These are phyloP conservation scores for Mallotus repandus DNA, from an alignment of 441 rosid species.

Conservation along the genomic window DNA sequence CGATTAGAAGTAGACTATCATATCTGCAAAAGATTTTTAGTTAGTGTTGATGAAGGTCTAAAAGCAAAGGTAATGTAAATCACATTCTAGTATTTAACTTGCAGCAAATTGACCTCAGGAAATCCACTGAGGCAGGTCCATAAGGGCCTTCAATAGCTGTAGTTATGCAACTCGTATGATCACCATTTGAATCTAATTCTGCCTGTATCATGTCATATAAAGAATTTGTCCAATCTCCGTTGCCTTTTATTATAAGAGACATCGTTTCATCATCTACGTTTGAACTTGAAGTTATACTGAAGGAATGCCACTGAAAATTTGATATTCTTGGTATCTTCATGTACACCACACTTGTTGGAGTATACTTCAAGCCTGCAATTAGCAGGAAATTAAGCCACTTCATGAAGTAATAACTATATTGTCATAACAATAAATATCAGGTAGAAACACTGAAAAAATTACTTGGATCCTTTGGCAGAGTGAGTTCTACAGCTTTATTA, in stretches of 20 bases:
- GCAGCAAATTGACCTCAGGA: constrained; percentile 45
- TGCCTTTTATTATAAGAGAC: constrained; percentile 61
- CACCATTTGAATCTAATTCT: constrained; percentile 34
- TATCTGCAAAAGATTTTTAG: constrained; percentile 45
- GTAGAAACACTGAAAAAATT: constrained; percentile 11
- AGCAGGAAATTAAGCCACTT: neutral
- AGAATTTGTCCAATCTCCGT: constrained; percentile 61
- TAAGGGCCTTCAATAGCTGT: constrained; percentile 79
- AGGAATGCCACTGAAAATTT: constrained; percentile 75
- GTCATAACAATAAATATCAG: neutral
- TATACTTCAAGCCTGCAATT: constrained; percentile 59
- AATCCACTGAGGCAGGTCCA: constrained; percentile 65
- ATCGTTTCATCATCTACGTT: constrained; percentile 42
- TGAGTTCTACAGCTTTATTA: constrained; percentile 60
- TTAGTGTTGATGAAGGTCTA: neutral
- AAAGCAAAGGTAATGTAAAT: too few relatives aligned
- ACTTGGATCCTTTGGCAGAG: constrained; percentile 71
- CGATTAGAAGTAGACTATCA: constrained; percentile 64
- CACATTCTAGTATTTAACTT: neutral
- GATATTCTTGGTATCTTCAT: constrained; percentile 68
- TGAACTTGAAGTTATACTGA: constrained; percentile 76
- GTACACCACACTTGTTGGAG: constrained; percentile 61
- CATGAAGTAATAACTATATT: too few relatives aligned
- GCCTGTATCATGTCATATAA: constrained; percentile 47
- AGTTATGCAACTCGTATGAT: constrained; percentile 38